Evolutionary conservation across 1,139 yeast species (phyloP), one percentile per base, ranked within the genome.

Genomic region (Lodderomyces beijingensis): DNA sequence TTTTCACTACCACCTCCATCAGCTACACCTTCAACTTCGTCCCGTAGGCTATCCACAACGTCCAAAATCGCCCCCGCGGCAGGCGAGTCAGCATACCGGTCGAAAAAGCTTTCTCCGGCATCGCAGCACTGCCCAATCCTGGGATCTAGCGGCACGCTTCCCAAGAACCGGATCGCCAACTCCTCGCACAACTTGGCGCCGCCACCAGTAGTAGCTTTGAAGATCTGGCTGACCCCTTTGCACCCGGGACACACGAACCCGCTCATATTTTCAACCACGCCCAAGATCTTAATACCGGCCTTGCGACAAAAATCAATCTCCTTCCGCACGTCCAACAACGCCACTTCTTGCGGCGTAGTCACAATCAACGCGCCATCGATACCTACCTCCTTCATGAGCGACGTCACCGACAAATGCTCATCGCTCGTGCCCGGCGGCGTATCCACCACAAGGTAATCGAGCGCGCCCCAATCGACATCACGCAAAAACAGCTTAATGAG

Each of bases 361-460:
- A 93, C 95, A 5, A 93, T 74, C 20, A 93, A 66, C 0, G 98
- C 98, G 0, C 99, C 99, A 53, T 91, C 97, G 2, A 91, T 80
- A 0, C 96, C 96, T 5, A 82, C 80, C 29, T 87, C 95, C 49
- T 86, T 83, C 74, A 93, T 67, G 50, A 85, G 89, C 30, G 85
- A 79, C 27, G 91, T 86, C 16, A 91, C 89, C 6, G 95, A 79
- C 30, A 93, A 68, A 57, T 93, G 99, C 55, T 93, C 99, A 55
- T 93, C 99, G 0, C 96, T 83, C 0, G 99, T 91, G 0, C 99
- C 98, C 0, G 99, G 99, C 0, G 98, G 99, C 0, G 99, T 93
- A 50, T 93, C 99, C 4, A 93, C 85, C 11, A 93, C 74, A 46
- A 93, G 65, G 51, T 86, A 91, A 57, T 93, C 97, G 36, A 93